phyloP scores from a whole-genome alignment of 106 monocot species.

The Chionographis japonica region DNA sequence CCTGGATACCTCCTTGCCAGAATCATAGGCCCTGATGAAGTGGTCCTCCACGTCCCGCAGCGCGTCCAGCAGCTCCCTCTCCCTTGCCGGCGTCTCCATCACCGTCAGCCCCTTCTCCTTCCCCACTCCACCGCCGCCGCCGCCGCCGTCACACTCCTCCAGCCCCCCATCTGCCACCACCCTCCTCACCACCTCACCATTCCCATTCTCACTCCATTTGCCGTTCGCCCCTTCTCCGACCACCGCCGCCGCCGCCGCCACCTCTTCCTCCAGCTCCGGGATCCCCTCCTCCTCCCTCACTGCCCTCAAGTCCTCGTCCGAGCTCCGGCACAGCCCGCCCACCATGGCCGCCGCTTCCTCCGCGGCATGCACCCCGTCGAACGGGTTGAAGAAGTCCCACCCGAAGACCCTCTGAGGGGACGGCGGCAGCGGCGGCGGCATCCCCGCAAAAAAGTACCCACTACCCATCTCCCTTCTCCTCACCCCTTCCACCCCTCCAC shows the following conservation, averaged over 20 bases:
- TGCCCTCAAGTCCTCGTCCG: slow-evolving; percentile 67
- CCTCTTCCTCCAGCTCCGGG: slow-evolving; percentile 80
- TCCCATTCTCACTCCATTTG: background rate
- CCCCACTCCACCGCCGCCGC: slow-evolving; percentile 1
- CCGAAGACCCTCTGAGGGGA: slow-evolving; percentile 36
- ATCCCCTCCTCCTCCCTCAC: slow-evolving; percentile 89
- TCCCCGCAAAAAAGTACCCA: slow-evolving; percentile 35
- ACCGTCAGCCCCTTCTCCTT: slow-evolving; percentile 44
- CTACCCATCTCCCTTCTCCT: slow-evolving; percentile 23
- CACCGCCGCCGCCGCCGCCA: slow-evolving; percentile 4
- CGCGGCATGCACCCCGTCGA: slow-evolving; percentile 43
- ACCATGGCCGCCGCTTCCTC: slow-evolving; percentile 31
- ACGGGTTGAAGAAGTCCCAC: slow-evolving; percentile 99
- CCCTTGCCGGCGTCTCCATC: slow-evolving; percentile 25
- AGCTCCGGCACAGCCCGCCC: slow-evolving; percentile 28
- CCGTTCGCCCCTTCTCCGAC: slow-evolving; percentile 6
- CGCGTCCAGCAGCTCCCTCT: slow-evolving; percentile 84
- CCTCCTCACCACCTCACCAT: slow-evolving; percentile 3
- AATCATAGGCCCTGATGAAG: slow-evolving; percentile 80
- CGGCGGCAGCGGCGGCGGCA: slow-evolving; percentile 23
- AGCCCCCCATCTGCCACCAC: slow-evolving; percentile 5
- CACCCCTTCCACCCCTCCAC: slow-evolving; percentile 6
- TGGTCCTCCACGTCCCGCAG: slow-evolving; percentile 76
- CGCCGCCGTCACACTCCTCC: background rate
- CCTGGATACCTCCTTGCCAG: slow-evolving; percentile 76